A percentile compares a stretch with the other conserved stretches of the same genome.
Evolutionary conservation across 2,329 filamentous ascomycete species (phyloP).

Genomic region (Sphaceloma murrayae): DNA sequence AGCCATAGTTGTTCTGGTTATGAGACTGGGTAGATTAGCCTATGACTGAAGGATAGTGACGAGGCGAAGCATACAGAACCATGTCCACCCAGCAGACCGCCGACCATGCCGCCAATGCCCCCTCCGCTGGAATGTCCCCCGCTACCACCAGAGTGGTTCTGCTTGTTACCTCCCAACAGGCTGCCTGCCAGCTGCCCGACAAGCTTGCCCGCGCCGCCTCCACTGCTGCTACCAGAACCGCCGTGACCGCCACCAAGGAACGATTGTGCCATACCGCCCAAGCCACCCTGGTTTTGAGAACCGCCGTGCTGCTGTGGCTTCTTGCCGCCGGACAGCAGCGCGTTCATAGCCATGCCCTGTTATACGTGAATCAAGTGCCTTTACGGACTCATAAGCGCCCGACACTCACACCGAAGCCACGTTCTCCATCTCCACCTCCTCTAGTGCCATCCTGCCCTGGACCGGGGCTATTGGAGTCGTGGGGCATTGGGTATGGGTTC

Average conservation of each 20-base stretch:
- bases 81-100: conserved; percentile 21
- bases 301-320: conserved; percentile 23
- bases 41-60: not conserved
- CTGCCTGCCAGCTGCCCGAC: conserved; percentile 14
- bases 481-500: conserved; percentile 29
- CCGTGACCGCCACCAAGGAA: conserved; percentile 11
- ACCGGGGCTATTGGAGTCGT: conserved; percentile 17
- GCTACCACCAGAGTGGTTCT: conserved; percentile 16
- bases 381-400: not conserved
- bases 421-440: conserved; percentile 24
- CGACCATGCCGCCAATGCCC: conserved; percentile 19
- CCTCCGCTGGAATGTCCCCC: conserved; percentile 10
- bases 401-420: conserved; percentile 22
- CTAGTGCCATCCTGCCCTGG: conserved; percentile 21
- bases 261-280: conserved; percentile 16
- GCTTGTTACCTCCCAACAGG: conserved; percentile 14
- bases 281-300: conserved; percentile 9
- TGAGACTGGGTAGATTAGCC: conserved; percentile 10
- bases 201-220: conserved; percentile 15
- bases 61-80: conserved; percentile 19
- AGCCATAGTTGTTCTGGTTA: conserved; percentile 27
- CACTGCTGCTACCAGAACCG: conserved; percentile 15
- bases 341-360: conserved; percentile 24
- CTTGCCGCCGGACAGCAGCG: conserved; percentile 24
- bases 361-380: not conserved